Evolutionary conservation across 257 asterid species (phyloP).

Genomic region (Pogostemon cablin): DNA sequence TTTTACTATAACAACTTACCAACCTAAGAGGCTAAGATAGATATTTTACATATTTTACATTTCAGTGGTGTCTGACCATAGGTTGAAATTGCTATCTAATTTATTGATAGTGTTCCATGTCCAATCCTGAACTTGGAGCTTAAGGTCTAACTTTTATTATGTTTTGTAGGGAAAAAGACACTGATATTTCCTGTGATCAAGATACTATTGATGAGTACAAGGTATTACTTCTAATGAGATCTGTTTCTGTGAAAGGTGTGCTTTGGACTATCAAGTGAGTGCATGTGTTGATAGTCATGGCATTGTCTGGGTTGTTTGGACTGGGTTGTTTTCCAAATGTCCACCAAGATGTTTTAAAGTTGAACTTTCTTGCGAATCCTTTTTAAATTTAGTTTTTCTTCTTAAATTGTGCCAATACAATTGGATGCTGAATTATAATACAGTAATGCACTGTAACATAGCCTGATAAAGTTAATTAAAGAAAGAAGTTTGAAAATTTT

Average conservation of each 20-base stretch:
- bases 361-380: background rate
- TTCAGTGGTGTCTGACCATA: constrained; percentile 22
- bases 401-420: constrained; percentile 1
- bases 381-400: constrained; percentile 11
- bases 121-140: constrained; percentile 24
- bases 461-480: constrained; percentile 9
- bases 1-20: constrained; percentile 13
- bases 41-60: background rate
- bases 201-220: constrained; percentile 96
- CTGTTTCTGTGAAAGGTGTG: constrained; percentile 8
- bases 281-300: constrained; percentile 26
- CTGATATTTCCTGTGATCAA: constrained; percentile 85
- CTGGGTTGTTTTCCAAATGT: constrained; percentile 2
- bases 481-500: constrained; percentile 8
- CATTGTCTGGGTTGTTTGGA: constrained; percentile 16
- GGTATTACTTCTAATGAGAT: constrained; percentile 49
- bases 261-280: constrained; percentile 10
- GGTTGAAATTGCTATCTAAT: constrained; percentile 17
- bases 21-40: background rate
- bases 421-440: background rate
- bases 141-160: constrained; percentile 28
- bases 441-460: background rate
- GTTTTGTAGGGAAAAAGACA: constrained; percentile 87
- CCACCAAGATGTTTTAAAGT: background rate
- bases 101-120: background rate